These are phyloP conservation scores for Kodamaea sp. DNA, from an alignment of 1,139 yeast species.

Conservation along the genomic window DNA sequence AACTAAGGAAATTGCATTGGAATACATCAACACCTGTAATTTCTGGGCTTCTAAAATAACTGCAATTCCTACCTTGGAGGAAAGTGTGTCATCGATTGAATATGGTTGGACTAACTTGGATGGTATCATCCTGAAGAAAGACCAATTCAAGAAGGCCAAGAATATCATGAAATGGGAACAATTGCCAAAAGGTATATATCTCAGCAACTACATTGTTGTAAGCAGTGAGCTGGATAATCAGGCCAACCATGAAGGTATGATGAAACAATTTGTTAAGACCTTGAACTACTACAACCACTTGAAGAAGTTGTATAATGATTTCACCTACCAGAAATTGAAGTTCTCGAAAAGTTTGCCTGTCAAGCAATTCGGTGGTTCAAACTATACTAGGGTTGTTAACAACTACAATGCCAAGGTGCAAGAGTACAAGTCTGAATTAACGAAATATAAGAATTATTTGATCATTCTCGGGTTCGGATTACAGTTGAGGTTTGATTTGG, in stretches of 20 bases:
- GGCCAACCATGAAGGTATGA: conserved; percentile 43
- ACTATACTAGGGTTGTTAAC: conserved; percentile 34
- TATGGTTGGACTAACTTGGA: conserved; percentile 76
- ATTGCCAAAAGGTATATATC: conserved; percentile 43
- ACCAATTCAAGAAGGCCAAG: conserved; percentile 37
- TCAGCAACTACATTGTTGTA: conserved; percentile 36
- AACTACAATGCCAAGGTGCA: conserved; percentile 44
- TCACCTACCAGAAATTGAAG: conserved; percentile 30
- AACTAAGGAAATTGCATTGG: conserved; percentile 66
- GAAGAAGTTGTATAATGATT: conserved; percentile 39
- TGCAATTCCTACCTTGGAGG: conserved; percentile 67
- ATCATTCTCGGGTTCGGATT: conserved; percentile 50
- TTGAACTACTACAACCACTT: conserved; percentile 45
- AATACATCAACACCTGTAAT: conserved; percentile 76
- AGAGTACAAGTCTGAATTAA: conserved; percentile 47
- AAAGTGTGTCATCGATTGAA: conserved; percentile 69
- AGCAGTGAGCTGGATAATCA: conserved; percentile 19
- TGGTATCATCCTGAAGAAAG: conserved; percentile 29
- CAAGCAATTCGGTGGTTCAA: conserved; percentile 31
- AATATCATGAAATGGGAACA: conserved; percentile 45
- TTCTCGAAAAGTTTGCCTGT: conserved; percentile 33
- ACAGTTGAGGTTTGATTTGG: conserved; percentile 46
- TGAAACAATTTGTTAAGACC: conserved; percentile 49
- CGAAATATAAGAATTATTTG: conserved; percentile 48
- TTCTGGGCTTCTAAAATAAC: conserved; percentile 90